phyloP scores from a whole-genome alignment of 2,329 filamentous ascomycete species.

The Emydomyces testavorans region DNA sequence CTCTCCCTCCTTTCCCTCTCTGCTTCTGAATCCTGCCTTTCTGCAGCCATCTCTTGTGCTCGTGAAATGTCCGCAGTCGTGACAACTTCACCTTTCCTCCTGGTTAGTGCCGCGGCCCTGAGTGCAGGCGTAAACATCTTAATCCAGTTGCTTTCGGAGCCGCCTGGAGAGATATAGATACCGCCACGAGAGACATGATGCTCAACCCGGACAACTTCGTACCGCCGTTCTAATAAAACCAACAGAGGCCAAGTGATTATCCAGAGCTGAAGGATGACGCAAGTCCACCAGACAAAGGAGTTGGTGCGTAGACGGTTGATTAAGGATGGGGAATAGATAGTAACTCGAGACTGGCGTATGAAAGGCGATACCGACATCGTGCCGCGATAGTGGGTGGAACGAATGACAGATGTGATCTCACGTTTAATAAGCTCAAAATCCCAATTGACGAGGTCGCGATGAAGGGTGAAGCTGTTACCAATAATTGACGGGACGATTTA shows the following conservation, averaged over 20 bases:
- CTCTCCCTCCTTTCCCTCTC: conserved; percentile 15
- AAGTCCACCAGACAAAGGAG: conserved; percentile 25
- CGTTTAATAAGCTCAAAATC: conserved; percentile 21
- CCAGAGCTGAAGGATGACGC: conserved; percentile 32
- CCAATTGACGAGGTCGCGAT: conserved; percentile 20
- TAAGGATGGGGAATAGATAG: conserved; percentile 31
- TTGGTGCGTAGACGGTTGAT: conserved; percentile 30
- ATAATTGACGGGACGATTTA: conserved; percentile 19
- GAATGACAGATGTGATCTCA: conserved; percentile 28
- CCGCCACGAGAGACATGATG: conserved; percentile 23
- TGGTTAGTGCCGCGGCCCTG: conserved; percentile 27
- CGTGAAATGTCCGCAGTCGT: conserved; percentile 16
- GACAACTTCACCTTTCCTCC: conserved; percentile 17
- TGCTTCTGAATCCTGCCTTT: conserved; percentile 11
- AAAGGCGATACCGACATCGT: conserved; percentile 20
- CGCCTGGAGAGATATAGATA: conserved; percentile 16
- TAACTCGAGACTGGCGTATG: conserved; percentile 23
- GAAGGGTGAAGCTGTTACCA: conserved; percentile 24
- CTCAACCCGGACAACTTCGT: conserved; percentile 24
- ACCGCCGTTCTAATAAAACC: conserved; percentile 28
- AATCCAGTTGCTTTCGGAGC: conserved; percentile 23
- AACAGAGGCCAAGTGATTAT: conserved; percentile 32
- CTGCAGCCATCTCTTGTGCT: not conserved
- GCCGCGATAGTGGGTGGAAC: conserved; percentile 30
- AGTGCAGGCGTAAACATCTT: conserved; percentile 28